Percentiles rank a stretch among this genome's conserved stretches.
phyloP scores from a whole-genome alignment of 805 yeast genomes.

The Starmerella kuoi region DNA sequence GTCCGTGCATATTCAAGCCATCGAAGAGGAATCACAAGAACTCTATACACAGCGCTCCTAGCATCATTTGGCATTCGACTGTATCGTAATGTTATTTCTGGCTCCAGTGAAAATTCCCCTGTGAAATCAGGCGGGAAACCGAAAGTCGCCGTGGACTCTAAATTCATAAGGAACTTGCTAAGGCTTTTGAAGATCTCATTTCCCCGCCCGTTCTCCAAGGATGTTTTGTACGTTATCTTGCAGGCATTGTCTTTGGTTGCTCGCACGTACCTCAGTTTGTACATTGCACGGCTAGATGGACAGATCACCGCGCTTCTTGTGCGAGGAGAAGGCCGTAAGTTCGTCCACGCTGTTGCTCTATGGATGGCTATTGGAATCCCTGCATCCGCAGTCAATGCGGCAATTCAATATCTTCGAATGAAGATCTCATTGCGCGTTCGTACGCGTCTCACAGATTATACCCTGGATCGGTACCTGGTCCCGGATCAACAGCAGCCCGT shows the following conservation, averaged over 20 bases:
- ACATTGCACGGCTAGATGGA: constrained; percentile 82
- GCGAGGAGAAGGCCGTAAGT: constrained; percentile 51
- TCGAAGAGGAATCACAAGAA: constrained; percentile 19
- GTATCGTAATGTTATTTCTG: constrained; percentile 4
- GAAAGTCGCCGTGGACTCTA: constrained; percentile 27
- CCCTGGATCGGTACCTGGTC: constrained; percentile 55
- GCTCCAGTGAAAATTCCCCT: not conserved
- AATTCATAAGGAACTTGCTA: constrained; percentile 24
- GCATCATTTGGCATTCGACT: constrained; percentile 14
- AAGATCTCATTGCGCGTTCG: constrained; percentile 39
- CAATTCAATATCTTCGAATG: constrained; percentile 36
- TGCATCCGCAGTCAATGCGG: constrained; percentile 64
- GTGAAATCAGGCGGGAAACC: constrained; percentile 8
- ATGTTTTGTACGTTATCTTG: constrained; percentile 32
- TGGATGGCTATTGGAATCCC: constrained; percentile 87
- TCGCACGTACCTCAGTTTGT: constrained; percentile 63
- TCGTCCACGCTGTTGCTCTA: constrained; percentile 47
- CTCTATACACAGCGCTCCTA: constrained; percentile 15
- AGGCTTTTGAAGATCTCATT: constrained; percentile 27
- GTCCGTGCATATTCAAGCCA: constrained; percentile 11
- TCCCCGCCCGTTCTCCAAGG: constrained; percentile 26
- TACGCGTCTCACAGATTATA: constrained; percentile 46
- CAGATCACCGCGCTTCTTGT: constrained; percentile 69
- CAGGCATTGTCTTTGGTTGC: constrained; percentile 51
- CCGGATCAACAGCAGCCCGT: constrained; percentile 38